Percentiles rank a stretch among this genome's conserved stretches.
These are phyloP conservation scores for Aureobasidium melanogenum DNA, from an alignment of 2,329 filamentous ascomycete species.

Conservation along the genomic window DNA sequence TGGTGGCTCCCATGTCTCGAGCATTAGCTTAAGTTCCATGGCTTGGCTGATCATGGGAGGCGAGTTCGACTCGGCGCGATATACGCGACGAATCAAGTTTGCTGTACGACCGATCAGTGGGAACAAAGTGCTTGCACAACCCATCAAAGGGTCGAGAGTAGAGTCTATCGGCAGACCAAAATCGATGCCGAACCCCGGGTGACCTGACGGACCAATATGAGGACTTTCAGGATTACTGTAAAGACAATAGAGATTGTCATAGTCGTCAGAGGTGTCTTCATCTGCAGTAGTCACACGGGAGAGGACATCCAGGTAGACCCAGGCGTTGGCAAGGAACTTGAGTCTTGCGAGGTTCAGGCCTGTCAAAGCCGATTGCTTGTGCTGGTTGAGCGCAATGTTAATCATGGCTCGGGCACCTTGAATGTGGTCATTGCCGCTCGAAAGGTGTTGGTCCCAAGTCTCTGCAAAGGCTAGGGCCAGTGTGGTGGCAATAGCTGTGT, in stretches of 20 bases:
- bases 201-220: not conserved
- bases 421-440: constrained; percentile 60
- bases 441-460: constrained; percentile 61
- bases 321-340: constrained; percentile 61
- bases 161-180: constrained; percentile 34
- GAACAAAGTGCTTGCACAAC: constrained; percentile 58
- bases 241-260: constrained; percentile 35
- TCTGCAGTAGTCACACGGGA: constrained; percentile 56
- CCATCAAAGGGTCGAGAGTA: constrained; percentile 63
- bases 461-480: constrained; percentile 61
- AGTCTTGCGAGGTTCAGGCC: constrained; percentile 46
- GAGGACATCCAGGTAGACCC: constrained; percentile 67
- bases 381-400: constrained; percentile 46
- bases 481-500: constrained; percentile 61
- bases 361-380: constrained; percentile 31
- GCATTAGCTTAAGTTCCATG: constrained; percentile 49
- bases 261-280: constrained; percentile 47
- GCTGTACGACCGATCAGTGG: constrained; percentile 59
- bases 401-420: constrained; percentile 58
- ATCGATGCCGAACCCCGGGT: constrained; percentile 28
- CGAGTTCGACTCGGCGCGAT: constrained; percentile 47
- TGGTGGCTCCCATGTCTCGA: constrained; percentile 55
- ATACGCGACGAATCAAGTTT: constrained; percentile 55
- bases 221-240: constrained; percentile 17
- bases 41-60: constrained; percentile 54